Evolutionary conservation across 1,284 basidiomycete species (phyloP).

Genomic region (Veloboletus limbatus): DNA sequence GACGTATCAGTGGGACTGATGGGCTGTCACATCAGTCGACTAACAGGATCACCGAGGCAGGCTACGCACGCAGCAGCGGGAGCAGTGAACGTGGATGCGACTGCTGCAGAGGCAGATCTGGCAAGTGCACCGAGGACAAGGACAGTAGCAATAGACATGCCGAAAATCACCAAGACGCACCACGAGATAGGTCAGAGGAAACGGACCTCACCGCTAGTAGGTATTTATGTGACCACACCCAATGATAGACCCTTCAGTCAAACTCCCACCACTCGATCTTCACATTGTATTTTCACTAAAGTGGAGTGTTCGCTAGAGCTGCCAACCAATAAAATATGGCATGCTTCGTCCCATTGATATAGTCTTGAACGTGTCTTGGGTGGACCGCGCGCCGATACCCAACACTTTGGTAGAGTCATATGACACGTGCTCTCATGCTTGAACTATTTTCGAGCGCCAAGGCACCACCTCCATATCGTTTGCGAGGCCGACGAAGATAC

Average conservation of each 20-base stretch:
- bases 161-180: not conserved
- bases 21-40: constrained; percentile 1
- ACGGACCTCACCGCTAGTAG: not conserved
- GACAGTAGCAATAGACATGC: constrained; percentile 14
- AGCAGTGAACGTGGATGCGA: constrained; percentile 20
- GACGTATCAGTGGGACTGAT: constrained; percentile 26
- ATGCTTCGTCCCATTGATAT: not conserved
- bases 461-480: no score
- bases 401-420: not conserved
- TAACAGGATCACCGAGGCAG: not conserved
- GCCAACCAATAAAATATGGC: not conserved
- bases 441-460: not conserved
- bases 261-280: not conserved
- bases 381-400: constrained; percentile 1
- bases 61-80: constrained; percentile 26
- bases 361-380: constrained; percentile 16
- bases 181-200: not conserved
- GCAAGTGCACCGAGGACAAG: constrained; percentile 22
- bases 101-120: constrained; percentile 15
- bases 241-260: not conserved
- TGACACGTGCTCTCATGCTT: not conserved
- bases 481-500: no score
- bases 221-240: constrained; percentile 16
- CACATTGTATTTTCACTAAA: not conserved
- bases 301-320: not conserved